Evolutionary conservation across 495 filamentous ascomycete species (phyloP).

Genomic region (Lophium mytilinum): DNA sequence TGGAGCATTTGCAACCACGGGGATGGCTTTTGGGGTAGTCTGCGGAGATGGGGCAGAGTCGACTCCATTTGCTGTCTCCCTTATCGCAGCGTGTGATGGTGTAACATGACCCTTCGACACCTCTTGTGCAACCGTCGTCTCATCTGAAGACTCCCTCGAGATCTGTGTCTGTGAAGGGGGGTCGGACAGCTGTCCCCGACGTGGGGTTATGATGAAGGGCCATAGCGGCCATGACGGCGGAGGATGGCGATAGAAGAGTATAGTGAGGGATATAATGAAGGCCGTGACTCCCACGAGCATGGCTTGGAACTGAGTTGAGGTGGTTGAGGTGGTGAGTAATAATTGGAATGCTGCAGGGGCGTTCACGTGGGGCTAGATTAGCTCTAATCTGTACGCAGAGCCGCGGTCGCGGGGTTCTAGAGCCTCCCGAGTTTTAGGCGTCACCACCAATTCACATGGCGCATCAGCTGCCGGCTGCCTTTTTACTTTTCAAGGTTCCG

Average conservation of each 20-base stretch:
- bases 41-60: conserved; percentile 31
- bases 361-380: too few relatives aligned
- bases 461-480: too few relatives aligned
- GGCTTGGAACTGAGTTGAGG: conserved; percentile 1
- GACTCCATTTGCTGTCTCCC: neutral
- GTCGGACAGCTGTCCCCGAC: conserved; percentile 26
- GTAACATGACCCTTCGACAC: neutral
- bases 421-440: too few relatives aligned
- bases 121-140: neutral
- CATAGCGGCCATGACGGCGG: conserved; percentile 30
- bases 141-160: neutral
- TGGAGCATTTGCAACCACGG: neutral
- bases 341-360: too few relatives aligned
- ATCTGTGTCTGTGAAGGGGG: conserved; percentile 2
- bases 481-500: too few relatives aligned
- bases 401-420: too few relatives aligned
- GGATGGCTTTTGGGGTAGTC: conserved; percentile 37
- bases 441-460: too few relatives aligned
- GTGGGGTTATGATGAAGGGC: conserved; percentile 9
- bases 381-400: too few relatives aligned
- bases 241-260: conserved; percentile 42
- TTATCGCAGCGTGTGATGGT: neutral
- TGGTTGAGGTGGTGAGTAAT: neutral
- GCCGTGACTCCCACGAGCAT: conserved; percentile 46
- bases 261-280: conserved; percentile 45